Conservation (phyloP, 805 yeast species). For the Priceomyces melissophilus region DNA sequence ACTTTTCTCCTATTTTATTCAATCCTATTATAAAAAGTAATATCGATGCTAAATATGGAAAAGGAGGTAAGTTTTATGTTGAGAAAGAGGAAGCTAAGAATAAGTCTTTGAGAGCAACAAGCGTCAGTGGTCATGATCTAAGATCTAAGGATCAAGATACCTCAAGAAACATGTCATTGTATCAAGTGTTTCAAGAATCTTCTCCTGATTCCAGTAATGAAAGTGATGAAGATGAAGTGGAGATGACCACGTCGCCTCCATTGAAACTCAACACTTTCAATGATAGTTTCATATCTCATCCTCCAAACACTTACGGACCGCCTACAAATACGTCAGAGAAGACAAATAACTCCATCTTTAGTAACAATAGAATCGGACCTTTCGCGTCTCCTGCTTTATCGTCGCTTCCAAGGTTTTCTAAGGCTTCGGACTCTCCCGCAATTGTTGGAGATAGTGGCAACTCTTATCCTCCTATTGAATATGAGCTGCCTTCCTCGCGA, state of each 20-base stretch:
- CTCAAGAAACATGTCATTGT: conserved; percentile 7
- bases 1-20: conserved; percentile 78
- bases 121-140: conserved; percentile 27
- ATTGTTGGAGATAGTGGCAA: conserved; percentile 11
- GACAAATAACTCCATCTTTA: conserved; percentile 2
- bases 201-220: conserved; percentile 19
- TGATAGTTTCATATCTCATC: conserved; percentile 11
- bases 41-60: conserved; percentile 81
- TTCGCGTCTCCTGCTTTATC: conserved; percentile 15
- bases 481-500: conserved; percentile 7
- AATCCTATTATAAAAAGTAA: conserved; percentile 73
- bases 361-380: conserved; percentile 10
- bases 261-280: conserved; percentile 23
- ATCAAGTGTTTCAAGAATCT: conserved; percentile 7
- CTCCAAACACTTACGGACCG: not conserved
- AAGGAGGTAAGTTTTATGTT: conserved; percentile 88
- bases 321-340: not conserved
- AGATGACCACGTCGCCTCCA: conserved; percentile 19
- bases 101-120: conserved; percentile 29
- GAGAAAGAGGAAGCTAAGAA: conserved; percentile 25
- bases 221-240: conserved; percentile 25
- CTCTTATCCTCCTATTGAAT: conserved; percentile 16
- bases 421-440: conserved; percentile 16
- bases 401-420: conserved; percentile 9
- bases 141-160: conserved; percentile 9